Evolutionary conservation across 2,329 filamentous ascomycete species (phyloP).

Genomic region (Fusarium redolens): DNA sequence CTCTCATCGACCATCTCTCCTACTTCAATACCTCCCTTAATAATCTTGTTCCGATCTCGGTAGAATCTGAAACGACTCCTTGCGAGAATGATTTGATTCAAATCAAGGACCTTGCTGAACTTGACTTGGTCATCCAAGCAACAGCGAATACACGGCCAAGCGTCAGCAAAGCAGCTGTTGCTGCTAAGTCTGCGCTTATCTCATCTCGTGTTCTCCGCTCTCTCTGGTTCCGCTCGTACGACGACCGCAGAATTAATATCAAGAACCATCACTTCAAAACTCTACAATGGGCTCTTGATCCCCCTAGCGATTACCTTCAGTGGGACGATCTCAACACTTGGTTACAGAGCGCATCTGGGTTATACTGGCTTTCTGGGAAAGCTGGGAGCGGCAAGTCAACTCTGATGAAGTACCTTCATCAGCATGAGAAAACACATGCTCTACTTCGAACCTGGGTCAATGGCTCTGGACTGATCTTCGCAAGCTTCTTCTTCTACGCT

Average conservation of each 20-base stretch:
- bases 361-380: neutral
- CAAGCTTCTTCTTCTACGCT: neutral
- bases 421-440: rapidly evolving
- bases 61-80: rapidly evolving
- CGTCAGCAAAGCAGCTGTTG: neutral
- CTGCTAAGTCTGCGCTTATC: neutral
- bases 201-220: neutral
- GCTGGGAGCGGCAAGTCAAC: neutral
- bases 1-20: neutral
- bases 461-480: rapidly evolving
- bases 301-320: rapidly evolving
- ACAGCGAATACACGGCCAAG: neutral
- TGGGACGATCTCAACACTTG: neutral
- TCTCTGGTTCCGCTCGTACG: neutral
- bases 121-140: neutral
- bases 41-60: neutral
- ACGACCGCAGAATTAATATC: neutral
- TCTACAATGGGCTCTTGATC: neutral
- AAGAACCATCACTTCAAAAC: neutral
- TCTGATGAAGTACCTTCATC: neutral
- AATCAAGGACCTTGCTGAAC: neutral
- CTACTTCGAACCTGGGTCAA: rapidly evolving
- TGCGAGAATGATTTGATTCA: neutral
- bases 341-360: neutral
- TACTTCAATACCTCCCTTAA: neutral